phyloP scores from a whole-genome alignment of 306 rosid genomes.

The Dryas alaskensis region DNA sequence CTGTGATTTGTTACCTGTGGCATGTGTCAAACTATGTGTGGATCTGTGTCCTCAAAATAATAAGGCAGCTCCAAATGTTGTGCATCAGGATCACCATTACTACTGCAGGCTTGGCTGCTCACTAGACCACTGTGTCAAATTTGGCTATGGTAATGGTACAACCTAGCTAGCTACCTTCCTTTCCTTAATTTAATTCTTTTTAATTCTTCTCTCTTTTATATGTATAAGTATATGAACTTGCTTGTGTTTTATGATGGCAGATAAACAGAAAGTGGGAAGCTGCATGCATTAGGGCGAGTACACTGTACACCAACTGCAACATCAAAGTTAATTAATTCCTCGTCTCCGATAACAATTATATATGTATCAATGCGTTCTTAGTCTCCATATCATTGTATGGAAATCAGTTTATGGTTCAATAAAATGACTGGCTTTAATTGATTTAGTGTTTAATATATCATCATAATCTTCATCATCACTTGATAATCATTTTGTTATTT shows the following conservation, averaged over 20 bases:
- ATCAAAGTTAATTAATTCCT: background rate
- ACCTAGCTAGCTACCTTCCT: too few species aligned
- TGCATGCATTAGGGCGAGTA: background rate
- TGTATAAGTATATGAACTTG: background rate
- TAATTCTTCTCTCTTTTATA: background rate
- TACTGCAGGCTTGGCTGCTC: too few species aligned
- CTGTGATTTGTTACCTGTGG: too few species aligned
- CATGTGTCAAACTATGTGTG: too few species aligned
- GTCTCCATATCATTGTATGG: background rate
- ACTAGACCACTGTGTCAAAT: too few species aligned
- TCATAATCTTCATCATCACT: too few species aligned
- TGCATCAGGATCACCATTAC: too few species aligned
- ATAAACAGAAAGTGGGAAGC: background rate
- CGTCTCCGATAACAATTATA: background rate
- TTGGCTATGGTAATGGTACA: background rate
- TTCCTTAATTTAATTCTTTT: background rate
- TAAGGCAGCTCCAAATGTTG: too few species aligned
- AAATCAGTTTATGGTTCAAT: background rate
- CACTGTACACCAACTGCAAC: background rate
- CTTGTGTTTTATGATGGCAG: background rate
- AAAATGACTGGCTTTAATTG: background rate
- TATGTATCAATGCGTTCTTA: background rate
- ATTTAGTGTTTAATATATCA: background rate
- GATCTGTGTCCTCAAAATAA: too few species aligned
- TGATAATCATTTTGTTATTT: too few species aligned